A percentile compares a stretch with the other conserved stretches of the same genome.
Evolutionary conservation across 345 rosid genomes (phyloP).

Genomic region (Cochlearia excelsa): DNA sequence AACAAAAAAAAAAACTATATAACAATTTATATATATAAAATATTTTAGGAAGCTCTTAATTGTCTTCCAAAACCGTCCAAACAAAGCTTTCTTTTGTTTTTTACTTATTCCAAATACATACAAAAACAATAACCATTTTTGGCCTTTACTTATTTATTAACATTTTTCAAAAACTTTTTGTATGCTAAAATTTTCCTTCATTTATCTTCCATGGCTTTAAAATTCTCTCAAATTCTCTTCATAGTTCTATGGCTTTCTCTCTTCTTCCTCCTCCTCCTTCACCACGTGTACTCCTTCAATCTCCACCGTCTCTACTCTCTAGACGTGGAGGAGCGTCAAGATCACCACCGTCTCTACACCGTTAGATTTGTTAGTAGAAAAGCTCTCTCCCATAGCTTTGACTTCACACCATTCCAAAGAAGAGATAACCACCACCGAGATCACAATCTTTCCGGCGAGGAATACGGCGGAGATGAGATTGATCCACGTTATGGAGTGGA

Average conservation of each 20-base stretch:
- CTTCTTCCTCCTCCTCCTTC: conserved; percentile 49
- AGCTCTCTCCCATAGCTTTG: conserved; percentile 48
- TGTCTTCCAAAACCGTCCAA: conserved; percentile 26
- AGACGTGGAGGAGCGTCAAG: conserved; percentile 13
- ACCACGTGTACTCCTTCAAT: conserved; percentile 40
- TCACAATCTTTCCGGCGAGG: conserved; percentile 19
- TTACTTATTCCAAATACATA: neutral
- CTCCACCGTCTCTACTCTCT: conserved; percentile 30
- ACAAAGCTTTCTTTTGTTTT: neutral
- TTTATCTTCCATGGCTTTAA: conserved; percentile 50
- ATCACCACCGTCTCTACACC: conserved; percentile 13
- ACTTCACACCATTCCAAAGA: conserved; percentile 58
- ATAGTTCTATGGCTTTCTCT: conserved; percentile 55
- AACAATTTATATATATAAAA: conserved; percentile 9
- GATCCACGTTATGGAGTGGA: conserved; percentile 81
- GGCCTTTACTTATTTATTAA: conserved; percentile 15
- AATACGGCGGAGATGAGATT: conserved; percentile 42
- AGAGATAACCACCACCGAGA: conserved; percentile 23
- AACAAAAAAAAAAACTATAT: too few species aligned
- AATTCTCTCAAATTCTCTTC: conserved; percentile 40
- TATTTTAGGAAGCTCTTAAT: neutral
- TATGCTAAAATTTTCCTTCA: conserved; percentile 23
- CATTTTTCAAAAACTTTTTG: conserved; percentile 5
- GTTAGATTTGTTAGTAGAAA: conserved; percentile 41
- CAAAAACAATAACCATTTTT: conserved; percentile 15